Conservation (phyloP, 1,284 basidiomycete species). For the Tilletia caries region DNA sequence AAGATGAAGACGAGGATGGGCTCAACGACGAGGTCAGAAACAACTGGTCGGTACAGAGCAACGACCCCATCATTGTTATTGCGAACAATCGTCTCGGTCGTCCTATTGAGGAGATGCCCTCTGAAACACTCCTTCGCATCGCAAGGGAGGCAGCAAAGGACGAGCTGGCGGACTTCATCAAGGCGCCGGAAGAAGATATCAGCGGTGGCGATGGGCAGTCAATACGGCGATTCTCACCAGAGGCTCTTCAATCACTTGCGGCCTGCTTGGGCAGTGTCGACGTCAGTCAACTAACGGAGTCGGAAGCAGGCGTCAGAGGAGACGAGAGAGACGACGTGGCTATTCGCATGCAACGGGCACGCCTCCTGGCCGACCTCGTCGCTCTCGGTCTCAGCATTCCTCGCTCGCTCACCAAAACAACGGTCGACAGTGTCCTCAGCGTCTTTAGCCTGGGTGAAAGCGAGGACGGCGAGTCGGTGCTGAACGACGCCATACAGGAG, state of each 20-base stretch:
- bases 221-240: background rate
- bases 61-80: background rate
- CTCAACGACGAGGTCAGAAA: background rate
- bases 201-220: background rate
- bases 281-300: background rate
- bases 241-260: background rate
- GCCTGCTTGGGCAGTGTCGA: background rate
- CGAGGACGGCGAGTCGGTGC: background rate
- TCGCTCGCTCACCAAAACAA: background rate
- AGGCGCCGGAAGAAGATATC: background rate
- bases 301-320: too few species aligned
- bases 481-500: background rate
- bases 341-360: background rate
- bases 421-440: background rate
- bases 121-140: background rate
- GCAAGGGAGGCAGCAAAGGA: background rate
- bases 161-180: background rate
- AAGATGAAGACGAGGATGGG: background rate
- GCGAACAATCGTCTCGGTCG: constrained; percentile 6
- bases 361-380: background rate
- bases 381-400: constrained; percentile 9
- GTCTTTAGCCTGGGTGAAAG: background rate
- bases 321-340: too few species aligned
- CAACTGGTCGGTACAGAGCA: background rate
- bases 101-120: background rate